phyloP scores from a whole-genome alignment of 495 filamentous ascomycete genomes.

The Hypomontagnella submonticulosa region DNA sequence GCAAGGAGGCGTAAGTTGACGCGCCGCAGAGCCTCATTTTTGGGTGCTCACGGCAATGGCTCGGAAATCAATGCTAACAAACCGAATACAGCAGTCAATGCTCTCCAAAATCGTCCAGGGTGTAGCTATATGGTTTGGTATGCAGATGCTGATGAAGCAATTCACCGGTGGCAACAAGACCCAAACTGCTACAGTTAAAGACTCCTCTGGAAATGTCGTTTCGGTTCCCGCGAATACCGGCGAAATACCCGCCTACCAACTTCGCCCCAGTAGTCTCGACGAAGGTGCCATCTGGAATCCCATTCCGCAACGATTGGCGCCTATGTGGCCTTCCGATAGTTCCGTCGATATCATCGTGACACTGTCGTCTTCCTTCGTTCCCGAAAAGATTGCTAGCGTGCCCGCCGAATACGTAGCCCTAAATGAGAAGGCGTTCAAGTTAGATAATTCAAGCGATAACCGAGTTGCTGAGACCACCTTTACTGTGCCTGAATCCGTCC shows the following conservation, averaged over 20 bases:
- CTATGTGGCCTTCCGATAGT: constrained; percentile 87
- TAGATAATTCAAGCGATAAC: constrained; percentile 83
- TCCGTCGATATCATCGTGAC: constrained; percentile 86
- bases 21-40: constrained; percentile 7
- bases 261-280: constrained; percentile 68
- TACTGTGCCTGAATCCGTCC: constrained; percentile 78
- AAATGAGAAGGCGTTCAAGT: constrained; percentile 81
- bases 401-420: constrained; percentile 71
- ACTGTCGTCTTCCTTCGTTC: constrained; percentile 76
- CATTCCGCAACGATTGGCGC: constrained; percentile 79
- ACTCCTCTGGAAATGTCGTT: constrained; percentile 59
- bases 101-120: constrained; percentile 54
- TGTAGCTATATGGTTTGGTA: constrained; percentile 57
- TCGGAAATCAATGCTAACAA: constrained; percentile 35
- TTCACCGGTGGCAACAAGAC: constrained; percentile 60
- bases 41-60: constrained; percentile 2
- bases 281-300: constrained; percentile 73
- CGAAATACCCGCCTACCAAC: constrained; percentile 71
- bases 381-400: constrained; percentile 71
- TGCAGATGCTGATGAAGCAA: constrained; percentile 61
- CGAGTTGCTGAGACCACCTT: constrained; percentile 82
- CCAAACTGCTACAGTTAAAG: constrained; percentile 56
- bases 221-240: constrained; percentile 57
- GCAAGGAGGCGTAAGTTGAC: constrained; percentile 55
- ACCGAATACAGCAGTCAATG: constrained; percentile 43